Base-by-base conservation (phyloP, 106 monocot species). In the Xerophyta viscosa region DNA sequence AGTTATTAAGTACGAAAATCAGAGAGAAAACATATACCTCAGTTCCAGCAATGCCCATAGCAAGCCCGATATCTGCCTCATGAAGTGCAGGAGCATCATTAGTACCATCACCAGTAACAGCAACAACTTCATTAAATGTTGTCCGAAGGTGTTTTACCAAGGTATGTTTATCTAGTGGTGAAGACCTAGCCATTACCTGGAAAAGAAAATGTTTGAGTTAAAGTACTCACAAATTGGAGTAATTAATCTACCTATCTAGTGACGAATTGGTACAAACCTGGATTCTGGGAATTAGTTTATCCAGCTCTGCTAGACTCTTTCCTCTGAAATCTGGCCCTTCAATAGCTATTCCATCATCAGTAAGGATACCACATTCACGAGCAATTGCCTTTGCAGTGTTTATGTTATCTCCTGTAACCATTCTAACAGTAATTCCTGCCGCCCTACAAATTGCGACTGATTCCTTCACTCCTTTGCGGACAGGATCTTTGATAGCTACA, bases 381-480 rank as follows among this genome's bases (percentile, higher is more conserved):
- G 86, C 86, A 73, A 86, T 86, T 4, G 86, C 86, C 52, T 77
- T 86, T 20, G 86, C 86, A 13, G 86, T 86, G 39, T 86, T 80
- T 52, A 86, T 80, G 45, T 86, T 86, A 31, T 80, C 86, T 17
- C 86, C 86, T 21, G 86, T 86, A n/a, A 86, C 77, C 86, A 86
- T 86, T 60, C 77, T 68, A 2, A 86, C 86, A 21, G 65, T 66
- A 54, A 86, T 77, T 15, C 86, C 86, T 48, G 86, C 86, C 19
- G 76, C 76, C 61, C 80, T 71, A 60, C 86, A 86, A 24, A 70
- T 66, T 44, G 65, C 80, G 24, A 86, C 86, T 19, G 86, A 86
- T 29, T 86, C 77, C 43, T 80, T 86, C 4, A 80, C 86, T 11
- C 86, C 86, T 1, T 72, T 69, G 24, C 86, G 76, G 41, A 86